phyloP scores from a whole-genome alignment of 2,329 filamentous ascomycete genomes.

The Aspergillus unguis region DNA sequence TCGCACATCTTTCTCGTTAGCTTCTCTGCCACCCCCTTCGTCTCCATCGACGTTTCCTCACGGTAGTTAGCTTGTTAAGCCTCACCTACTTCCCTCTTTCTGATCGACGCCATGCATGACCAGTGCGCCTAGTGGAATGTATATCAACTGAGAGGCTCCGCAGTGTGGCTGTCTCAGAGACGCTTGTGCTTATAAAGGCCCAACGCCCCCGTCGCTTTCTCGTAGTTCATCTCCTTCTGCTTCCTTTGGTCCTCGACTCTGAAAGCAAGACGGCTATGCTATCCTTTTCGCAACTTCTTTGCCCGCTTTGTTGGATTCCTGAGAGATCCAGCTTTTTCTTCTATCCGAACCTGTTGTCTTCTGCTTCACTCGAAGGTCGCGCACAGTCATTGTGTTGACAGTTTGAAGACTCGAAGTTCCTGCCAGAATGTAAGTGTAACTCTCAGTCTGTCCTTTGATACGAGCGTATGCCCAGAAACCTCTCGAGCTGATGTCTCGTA shows the following conservation, averaged over 20 bases:
- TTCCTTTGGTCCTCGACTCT: constrained; percentile 4
- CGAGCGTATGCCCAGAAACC: too few species aligned
- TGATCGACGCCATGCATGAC: constrained; percentile 48
- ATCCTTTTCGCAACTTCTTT: neutral
- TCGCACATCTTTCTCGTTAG: constrained; percentile 11
- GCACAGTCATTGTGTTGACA: neutral
- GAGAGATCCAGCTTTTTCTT: neutral
- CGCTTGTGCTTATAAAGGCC: constrained; percentile 40
- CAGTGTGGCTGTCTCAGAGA: constrained; percentile 30
- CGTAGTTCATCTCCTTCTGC: constrained; percentile 11
- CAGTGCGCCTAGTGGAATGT: constrained; percentile 36
- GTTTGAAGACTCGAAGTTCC: neutral
- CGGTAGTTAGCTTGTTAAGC: constrained; percentile 30
- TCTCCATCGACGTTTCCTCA: constrained; percentile 2
- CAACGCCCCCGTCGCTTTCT: constrained; percentile 24
- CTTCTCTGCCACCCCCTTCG: constrained; percentile 21
- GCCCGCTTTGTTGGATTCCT: neutral
- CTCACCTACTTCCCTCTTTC: constrained; percentile 37
- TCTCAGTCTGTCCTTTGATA: too few species aligned
- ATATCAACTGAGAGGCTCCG: constrained; percentile 44
- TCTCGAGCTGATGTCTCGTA: neutral
- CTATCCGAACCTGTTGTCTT: neutral
- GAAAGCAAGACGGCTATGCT: constrained; percentile 2
- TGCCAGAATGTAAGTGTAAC: neutral
- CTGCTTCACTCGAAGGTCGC: neutral